These are phyloP conservation scores for Taphrina sp. DNA, from an alignment of 1,139 yeast genomes.

Conservation along the genomic window DNA sequence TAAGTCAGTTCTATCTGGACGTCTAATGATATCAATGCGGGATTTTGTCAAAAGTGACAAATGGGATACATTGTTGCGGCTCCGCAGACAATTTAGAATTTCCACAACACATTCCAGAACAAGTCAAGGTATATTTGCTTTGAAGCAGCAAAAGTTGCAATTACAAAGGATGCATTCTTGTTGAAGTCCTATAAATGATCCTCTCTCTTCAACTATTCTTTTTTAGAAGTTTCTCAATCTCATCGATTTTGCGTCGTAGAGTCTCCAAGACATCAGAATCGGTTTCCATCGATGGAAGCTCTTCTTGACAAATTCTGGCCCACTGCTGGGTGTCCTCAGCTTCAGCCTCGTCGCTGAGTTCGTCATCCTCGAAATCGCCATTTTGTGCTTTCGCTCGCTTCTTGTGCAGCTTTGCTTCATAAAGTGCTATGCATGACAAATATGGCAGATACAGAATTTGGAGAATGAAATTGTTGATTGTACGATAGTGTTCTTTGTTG, in stretches of 20 bases:
- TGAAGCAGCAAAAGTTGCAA: too few relatives aligned
- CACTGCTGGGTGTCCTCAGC: slow-evolving; percentile 75
- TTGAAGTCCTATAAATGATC: too few relatives aligned
- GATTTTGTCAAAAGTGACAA: too few relatives aligned
- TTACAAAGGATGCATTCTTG: too few relatives aligned
- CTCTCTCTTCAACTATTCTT: too few relatives aligned
- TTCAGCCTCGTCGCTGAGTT: slow-evolving; percentile 48
- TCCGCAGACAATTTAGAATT: too few relatives aligned
- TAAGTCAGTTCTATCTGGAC: too few relatives aligned
- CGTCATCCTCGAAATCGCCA: slow-evolving; percentile 53
- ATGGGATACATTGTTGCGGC: too few relatives aligned
- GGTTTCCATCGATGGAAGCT: slow-evolving; percentile 70
- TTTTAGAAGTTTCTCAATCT: too few relatives aligned
- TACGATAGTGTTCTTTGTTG: slow-evolving; percentile 41
- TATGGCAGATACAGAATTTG: slow-evolving; percentile 66
- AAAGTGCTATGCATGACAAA: slow-evolving; percentile 57
- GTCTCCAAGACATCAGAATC: slow-evolving; percentile 50
- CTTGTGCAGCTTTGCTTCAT: slow-evolving; percentile 19
- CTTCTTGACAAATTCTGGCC: slow-evolving; percentile 84
- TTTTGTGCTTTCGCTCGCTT: slow-evolving; percentile 44
- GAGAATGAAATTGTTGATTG: slow-evolving; percentile 58
- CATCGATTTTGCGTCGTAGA: slow-evolving; percentile 3
- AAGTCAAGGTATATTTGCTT: too few relatives aligned
- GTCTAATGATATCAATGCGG: too few relatives aligned
- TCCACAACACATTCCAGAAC: too few relatives aligned